Conservation (phyloP, 73 alveolate genomes). For the Paramecium octaurelia region DNA sequence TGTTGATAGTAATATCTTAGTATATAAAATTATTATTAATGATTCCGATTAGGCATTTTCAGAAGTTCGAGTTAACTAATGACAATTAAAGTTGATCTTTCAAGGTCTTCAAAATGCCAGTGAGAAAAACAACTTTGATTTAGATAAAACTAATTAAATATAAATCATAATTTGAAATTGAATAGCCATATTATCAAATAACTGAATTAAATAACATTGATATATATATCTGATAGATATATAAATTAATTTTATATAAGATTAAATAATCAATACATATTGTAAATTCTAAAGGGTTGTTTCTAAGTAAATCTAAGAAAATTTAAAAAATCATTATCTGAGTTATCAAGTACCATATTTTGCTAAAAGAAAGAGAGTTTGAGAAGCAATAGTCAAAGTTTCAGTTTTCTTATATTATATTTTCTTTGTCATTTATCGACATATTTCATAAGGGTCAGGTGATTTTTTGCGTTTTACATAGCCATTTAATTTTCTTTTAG, state of each 20-base stretch:
- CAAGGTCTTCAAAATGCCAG: not conserved
- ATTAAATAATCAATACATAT: not conserved
- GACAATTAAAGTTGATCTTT: not conserved
- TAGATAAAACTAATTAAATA: not conserved
- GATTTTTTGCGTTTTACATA: constrained; percentile 1
- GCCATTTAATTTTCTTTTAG: constrained; percentile 25
- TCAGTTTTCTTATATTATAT: not conserved
- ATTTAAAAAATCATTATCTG: not conserved
- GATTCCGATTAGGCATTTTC: not conserved
- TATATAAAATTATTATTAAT: not conserved
- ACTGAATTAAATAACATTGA: not conserved
- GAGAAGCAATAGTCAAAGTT: not conserved
- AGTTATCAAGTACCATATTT: not conserved
- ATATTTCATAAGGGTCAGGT: constrained; percentile 9
- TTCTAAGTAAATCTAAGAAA: not conserved
- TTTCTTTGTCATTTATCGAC: not conserved
- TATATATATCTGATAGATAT: not conserved
- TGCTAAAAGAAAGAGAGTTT: not conserved
- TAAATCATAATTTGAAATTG: not conserved
- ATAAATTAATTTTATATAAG: not conserved
- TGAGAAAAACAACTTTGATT: not conserved
- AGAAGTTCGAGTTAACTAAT: too few species aligned
- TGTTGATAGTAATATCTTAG: too few species aligned
- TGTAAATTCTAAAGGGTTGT: not conserved
- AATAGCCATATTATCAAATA: not conserved